These are phyloP conservation scores for Coniophora puteana DNA, from an alignment of 1,284 basidiomycete species.

Conservation along the genomic window DNA sequence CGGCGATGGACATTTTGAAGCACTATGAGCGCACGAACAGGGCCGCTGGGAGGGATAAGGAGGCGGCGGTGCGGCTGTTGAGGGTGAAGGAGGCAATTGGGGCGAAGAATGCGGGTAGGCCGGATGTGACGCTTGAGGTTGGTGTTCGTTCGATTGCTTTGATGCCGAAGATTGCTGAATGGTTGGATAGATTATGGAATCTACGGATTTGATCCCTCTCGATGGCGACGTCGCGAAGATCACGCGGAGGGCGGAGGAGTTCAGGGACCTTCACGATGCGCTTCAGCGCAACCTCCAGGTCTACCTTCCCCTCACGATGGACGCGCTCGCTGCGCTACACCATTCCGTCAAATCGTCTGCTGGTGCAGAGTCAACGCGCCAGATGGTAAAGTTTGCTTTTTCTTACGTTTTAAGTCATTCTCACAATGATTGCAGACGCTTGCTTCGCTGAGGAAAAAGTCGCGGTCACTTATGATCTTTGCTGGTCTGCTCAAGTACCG, in stretches of 20 bases:
- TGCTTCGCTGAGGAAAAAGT: conserved; percentile 63
- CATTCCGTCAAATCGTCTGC: conserved; percentile 73
- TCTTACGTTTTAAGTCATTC: conserved; percentile 6
- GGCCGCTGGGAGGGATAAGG: conserved; percentile 72
- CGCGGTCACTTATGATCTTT: conserved; percentile 82
- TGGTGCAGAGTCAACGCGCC: conserved; percentile 68
- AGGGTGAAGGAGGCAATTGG: conserved; percentile 82
- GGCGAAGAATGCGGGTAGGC: conserved; percentile 69
- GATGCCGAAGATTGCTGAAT: conserved; percentile 1
- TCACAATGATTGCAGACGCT: conserved; percentile 45
- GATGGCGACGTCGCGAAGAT: conserved; percentile 85
- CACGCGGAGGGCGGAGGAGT: conserved; percentile 86
- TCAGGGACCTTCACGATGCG: conserved; percentile 83
- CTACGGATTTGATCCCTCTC: conserved; percentile 87
- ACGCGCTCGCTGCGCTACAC: conserved; percentile 80
- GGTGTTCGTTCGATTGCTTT: conserved; percentile 21
- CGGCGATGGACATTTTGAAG: conserved; percentile 80
- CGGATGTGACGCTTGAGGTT: conserved; percentile 82
- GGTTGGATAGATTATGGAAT: conserved; percentile 71
- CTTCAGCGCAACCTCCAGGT: conserved; percentile 89
- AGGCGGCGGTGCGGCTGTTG: conserved; percentile 76
- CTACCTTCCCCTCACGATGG: conserved; percentile 93
- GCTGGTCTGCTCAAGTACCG: conserved; percentile 85
- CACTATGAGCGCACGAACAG: conserved; percentile 84
- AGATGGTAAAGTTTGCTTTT: conserved; percentile 52